Evolutionary conservation across 257 asterid genomes (phyloP), one percentile per base, ranked within the genome.

Genomic region (Vinca minor): DNA sequence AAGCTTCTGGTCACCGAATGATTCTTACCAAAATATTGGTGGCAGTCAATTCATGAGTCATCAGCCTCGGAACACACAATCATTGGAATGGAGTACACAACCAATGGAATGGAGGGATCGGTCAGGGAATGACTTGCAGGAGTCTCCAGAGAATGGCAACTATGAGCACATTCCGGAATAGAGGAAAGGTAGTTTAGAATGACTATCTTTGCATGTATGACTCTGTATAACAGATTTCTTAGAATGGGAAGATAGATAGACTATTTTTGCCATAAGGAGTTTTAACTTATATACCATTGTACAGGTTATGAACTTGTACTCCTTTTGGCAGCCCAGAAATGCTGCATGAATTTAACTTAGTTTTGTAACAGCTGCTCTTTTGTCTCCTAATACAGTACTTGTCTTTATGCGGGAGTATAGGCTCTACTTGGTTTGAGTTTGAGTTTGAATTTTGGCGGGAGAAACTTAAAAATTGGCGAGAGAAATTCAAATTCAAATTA

Each of bases 91-190:
- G n/a, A n/a, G 74, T 36, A 59, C 78, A 34, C 79, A 59, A 41
- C 72, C 74, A 63, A 68, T 67, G 73, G 81, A 80, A 35, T 78
- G 85, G 86, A 76, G 77, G 63, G 73, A 59, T 64, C 67, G 56
- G 71, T 55, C 77, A 4, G 77, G 69, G 32, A 71, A 66, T 59
- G 77, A 68, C 53, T 36, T 80, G 80, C 79, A 73, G 73, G 84
- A 73, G 28, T 75, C 85, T 59, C 76, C 82, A 53, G 81, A 76
- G 65, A 81, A 80, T 63, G 88, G 84, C 49, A 79, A 69, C 73
- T 78, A 69, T 45, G 77, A 69, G 31, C 79, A 71, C 70, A 73
- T 69, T 48, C 62, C 72, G 34, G 76, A 76, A 45, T 78, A 74
- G 77, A 38, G 38, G 32, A 31, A 58, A 38, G 45, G 23, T 59